Conservation (phyloP, 164 flowering plant species). For the Stephania yunnanensis region DNA sequence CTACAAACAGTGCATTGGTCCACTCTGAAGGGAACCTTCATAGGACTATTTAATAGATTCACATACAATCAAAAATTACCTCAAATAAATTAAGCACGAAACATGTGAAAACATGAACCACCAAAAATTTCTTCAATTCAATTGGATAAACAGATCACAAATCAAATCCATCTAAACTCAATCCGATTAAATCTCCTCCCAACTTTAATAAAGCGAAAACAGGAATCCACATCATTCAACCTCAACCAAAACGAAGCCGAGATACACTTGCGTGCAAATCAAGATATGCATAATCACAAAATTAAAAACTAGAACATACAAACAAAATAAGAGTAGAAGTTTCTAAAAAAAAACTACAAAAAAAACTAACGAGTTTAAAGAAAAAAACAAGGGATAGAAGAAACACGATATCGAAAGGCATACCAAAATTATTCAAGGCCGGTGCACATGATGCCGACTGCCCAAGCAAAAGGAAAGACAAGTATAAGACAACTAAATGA, state of each 20-base stretch:
- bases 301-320: background rate
- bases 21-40: background rate
- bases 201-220: background rate
- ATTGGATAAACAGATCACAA: background rate
- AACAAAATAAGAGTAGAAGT: background rate
- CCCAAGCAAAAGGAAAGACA: constrained; percentile 18
- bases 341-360: background rate
- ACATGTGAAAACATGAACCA: background rate
- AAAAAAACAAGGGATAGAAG: constrained; percentile 12
- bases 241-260: background rate
- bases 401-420: constrained; percentile 67
- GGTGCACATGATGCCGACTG: constrained; percentile 82
- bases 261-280: background rate
- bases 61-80: background rate
- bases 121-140: background rate
- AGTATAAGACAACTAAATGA: background rate
- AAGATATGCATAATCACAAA: background rate
- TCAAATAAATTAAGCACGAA: background rate
- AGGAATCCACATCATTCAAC: background rate
- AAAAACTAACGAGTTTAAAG: background rate
- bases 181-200: background rate
- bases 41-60: background rate
- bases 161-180: background rate
- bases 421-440: constrained; percentile 73
- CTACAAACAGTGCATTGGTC: background rate